phyloP scores from a whole-genome alignment of 2,329 filamentous ascomycete genomes.

The Penicillium sp. region DNA sequence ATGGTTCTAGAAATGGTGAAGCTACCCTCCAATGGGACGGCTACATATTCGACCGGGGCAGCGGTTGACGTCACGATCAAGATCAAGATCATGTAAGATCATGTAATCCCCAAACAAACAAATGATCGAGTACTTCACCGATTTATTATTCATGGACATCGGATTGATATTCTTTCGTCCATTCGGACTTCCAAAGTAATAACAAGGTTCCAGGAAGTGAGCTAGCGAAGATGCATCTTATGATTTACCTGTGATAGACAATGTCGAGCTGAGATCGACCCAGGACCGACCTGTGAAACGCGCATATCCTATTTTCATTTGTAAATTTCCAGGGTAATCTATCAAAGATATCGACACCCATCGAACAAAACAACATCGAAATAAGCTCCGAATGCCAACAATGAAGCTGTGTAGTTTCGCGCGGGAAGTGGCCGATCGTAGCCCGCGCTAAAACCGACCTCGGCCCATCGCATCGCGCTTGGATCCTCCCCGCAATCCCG shows the following conservation, averaged over 20 bases:
- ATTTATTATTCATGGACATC: not conserved
- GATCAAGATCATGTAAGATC: no score
- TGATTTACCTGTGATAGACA: not conserved
- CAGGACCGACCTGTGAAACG: not conserved
- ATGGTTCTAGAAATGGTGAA: not conserved
- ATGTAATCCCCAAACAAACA: not conserved
- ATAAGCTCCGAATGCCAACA: not conserved
- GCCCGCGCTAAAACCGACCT: conserved; percentile 17
- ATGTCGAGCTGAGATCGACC: not conserved
- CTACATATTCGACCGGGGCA: not conserved
- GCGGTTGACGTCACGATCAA: not conserved
- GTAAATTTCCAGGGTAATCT: not conserved
- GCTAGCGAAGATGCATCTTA: not conserved
- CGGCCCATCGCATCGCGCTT: conserved; percentile 17
- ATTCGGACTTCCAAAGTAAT: not conserved
- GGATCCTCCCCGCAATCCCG: conserved; percentile 27
- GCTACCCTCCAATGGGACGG: not conserved
- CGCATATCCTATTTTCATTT: not conserved
- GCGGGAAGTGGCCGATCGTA: conserved; percentile 9
- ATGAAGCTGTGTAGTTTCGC: not conserved
- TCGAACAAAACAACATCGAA: not conserved
- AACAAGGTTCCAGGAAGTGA: not conserved
- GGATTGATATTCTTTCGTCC: no score
- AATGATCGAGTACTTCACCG: not conserved
- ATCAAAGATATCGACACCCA: not conserved